Evolutionary conservation across 2,329 filamentous ascomycete genomes (phyloP).

Genomic region (Epichloe gansuensis): DNA sequence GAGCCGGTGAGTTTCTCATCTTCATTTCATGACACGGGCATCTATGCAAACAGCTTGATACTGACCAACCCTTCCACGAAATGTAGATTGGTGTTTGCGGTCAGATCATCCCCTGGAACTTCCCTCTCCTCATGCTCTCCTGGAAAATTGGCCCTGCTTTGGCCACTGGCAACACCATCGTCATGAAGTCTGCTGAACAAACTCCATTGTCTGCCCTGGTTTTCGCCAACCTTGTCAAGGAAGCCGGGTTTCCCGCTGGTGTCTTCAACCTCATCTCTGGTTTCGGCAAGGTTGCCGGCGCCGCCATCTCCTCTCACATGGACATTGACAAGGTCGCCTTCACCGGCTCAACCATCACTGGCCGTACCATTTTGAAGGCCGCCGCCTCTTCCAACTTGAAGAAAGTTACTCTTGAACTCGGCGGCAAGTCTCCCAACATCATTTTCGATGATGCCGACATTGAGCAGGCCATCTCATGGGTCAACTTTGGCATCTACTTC

Average conservation of each 20-base stretch:
- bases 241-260: constrained; percentile 69
- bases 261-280: constrained; percentile 70
- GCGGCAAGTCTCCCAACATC: constrained; percentile 72
- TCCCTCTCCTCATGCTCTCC: constrained; percentile 65
- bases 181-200: constrained; percentile 68
- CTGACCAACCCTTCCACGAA: background rate
- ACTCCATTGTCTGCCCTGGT: constrained; percentile 59
- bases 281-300: constrained; percentile 67
- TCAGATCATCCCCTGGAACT: constrained; percentile 87
- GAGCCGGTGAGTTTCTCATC: constrained; percentile 48
- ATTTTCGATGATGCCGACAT: constrained; percentile 70
- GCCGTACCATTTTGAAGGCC: constrained; percentile 69
- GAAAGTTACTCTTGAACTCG: constrained; percentile 71
- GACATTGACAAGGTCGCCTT: constrained; percentile 76
- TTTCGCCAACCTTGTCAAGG: constrained; percentile 52
- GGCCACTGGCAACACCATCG: constrained; percentile 58
- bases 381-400: constrained; percentile 67
- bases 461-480: constrained; percentile 65
- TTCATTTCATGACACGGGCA: background rate
- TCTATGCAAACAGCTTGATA: background rate
- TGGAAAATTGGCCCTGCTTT: constrained; percentile 76
- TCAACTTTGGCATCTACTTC: constrained; percentile 58
- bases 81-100: constrained; percentile 58
- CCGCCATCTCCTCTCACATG: constrained; percentile 65
- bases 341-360: constrained; percentile 64